phyloP scores from a whole-genome alignment of 495 filamentous ascomycete genomes.

The Aspergillus coremiiformis region DNA sequence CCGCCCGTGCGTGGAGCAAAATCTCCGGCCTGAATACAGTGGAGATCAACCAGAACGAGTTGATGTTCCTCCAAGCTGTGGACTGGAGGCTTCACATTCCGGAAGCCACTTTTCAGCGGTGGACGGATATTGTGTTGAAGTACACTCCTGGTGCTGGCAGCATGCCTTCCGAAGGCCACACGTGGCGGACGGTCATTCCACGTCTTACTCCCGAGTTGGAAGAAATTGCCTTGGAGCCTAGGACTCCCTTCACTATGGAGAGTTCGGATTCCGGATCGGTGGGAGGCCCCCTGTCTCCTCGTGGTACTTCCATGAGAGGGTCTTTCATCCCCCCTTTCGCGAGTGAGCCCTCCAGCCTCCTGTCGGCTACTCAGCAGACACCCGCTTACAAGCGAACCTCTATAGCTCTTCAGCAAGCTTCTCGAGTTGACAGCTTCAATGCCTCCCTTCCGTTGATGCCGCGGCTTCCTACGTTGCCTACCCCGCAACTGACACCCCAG shows the following conservation, averaged over 20 bases:
- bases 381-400: slow-evolving; percentile 42
- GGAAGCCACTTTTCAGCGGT: slow-evolving; percentile 78
- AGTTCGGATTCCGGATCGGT: slow-evolving; percentile 25
- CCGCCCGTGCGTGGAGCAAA: slow-evolving; percentile 95
- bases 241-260: slow-evolving; percentile 25
- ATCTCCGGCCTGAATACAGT: slow-evolving; percentile 84
- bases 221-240: slow-evolving; percentile 27
- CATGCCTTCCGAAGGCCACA: slow-evolving; percentile 31
- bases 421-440: slow-evolving; percentile 26
- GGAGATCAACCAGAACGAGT: slow-evolving; percentile 96
- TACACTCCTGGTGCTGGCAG: slow-evolving; percentile 57
- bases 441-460: slow-evolving; percentile 43
- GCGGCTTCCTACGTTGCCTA: slow-evolving; percentile 64
- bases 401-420: slow-evolving; percentile 52
- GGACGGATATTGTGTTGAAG: slow-evolving; percentile 84
- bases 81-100: slow-evolving; percentile 93
- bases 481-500: slow-evolving; percentile 76
- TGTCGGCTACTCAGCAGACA: slow-evolving; percentile 32
- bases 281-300: slow-evolving; percentile 31
- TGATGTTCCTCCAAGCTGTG: slow-evolving; percentile 82
- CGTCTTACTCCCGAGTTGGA: slow-evolving; percentile 62
- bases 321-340: slow-evolving; percentile 2
- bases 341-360: slow-evolving; percentile 13
- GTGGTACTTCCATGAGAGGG: slow-evolving; percentile 18
- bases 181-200: slow-evolving; percentile 75